A percentile compares a stretch with the other conserved stretches of the same genome.
Evolutionary conservation across 768 basidiomycete genomes (phyloP).

Genomic region (Hericium coralloides): DNA sequence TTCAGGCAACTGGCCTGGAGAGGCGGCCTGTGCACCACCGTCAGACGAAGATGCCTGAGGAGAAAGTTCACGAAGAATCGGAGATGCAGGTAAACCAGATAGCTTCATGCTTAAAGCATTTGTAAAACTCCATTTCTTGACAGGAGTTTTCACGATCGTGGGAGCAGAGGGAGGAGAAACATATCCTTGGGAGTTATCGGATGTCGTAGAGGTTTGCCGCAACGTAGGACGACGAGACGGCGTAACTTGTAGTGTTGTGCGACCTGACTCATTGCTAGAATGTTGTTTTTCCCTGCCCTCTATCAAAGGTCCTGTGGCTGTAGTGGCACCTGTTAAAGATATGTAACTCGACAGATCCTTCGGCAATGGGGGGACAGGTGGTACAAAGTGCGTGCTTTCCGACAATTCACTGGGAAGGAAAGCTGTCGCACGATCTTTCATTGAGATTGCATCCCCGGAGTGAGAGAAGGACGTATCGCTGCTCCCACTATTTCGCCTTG

Average conservation of each 20-base stretch:
- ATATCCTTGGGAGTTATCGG: conserved; percentile 20
- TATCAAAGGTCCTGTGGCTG: too few species aligned
- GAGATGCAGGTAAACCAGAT: conserved; percentile 53
- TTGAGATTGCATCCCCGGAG: conserved; percentile 52
- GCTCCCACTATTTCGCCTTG: conserved; percentile 73
- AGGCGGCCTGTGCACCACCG: conserved; percentile 57
- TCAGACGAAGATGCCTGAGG: conserved; percentile 47
- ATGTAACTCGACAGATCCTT: conserved; percentile 80
- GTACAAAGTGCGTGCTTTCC: conserved; percentile 58
- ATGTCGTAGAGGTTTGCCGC: conserved; percentile 20
- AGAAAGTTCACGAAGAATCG: conserved; percentile 36
- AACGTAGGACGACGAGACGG: conserved; percentile 27
- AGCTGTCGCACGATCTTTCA: conserved; percentile 63
- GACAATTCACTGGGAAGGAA: conserved; percentile 43
- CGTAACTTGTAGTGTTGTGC: conserved; percentile 43
- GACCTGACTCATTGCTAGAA: conserved; percentile 29
- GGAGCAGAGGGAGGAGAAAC: conserved; percentile 36
- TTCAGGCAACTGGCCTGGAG: conserved; percentile 58
- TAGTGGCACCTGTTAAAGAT: conserved; percentile 21
- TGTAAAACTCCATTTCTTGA: conserved; percentile 98
- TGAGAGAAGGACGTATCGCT: conserved; percentile 78
- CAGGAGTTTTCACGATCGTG: conserved; percentile 61
- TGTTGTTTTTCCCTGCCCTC: too few species aligned
- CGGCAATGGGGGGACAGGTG: conserved; percentile 87
- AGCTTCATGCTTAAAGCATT: conserved; percentile 72